Evolutionary conservation across 768 basidiomycete genomes (phyloP), one percentile per base, ranked within the genome.

Genomic region (Tulasnella sp.): DNA sequence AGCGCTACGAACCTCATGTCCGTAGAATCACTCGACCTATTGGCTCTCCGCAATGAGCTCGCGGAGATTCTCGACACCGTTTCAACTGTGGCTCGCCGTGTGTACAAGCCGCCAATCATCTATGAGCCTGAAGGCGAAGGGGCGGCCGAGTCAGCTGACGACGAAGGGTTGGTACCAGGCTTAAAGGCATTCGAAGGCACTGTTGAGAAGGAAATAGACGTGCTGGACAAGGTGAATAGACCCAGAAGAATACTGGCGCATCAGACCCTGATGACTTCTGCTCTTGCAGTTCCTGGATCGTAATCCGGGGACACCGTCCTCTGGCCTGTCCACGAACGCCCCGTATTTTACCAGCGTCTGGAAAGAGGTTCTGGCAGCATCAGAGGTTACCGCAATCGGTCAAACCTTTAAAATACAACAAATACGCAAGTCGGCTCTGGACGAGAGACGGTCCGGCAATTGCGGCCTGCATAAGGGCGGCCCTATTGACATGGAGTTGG

Each of bases 261-360:
- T 11, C 41, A 7, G n/a, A 21, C 15, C 13, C 53, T 38, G 17
- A 34, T 11, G 13, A 43, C 24, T 8, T 32, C n/a, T 11, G 7
- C 26, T n/a, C 13, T 15, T 19, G 29, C 17, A 56, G 55, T 56
- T 43, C 17, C 42, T 56, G 44, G 55, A 56, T 4, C 29, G 41
- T 15, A 19, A 38, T 38, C 34, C 45, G 7, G 26, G 27, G 9
- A 24, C 55, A 21, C 24, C 48, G 2, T 41, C 45, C 15, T 15
- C 47, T 11, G 34, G 49, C 21, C 19, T 70, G 29, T 67, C 67
- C 10, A 88, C 84, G 8, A 93, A 92, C 69, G 84, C 88, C 0
- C 85, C 85, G 9, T 88, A 90, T 66, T 75, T 89, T 27, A 74
- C 85, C 11, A 83, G 87, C 0, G 86, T 93, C 0, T 93, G 88